Conservation (phyloP, 192 early-diverging fungal species). For the Coemansia sp. region DNA sequence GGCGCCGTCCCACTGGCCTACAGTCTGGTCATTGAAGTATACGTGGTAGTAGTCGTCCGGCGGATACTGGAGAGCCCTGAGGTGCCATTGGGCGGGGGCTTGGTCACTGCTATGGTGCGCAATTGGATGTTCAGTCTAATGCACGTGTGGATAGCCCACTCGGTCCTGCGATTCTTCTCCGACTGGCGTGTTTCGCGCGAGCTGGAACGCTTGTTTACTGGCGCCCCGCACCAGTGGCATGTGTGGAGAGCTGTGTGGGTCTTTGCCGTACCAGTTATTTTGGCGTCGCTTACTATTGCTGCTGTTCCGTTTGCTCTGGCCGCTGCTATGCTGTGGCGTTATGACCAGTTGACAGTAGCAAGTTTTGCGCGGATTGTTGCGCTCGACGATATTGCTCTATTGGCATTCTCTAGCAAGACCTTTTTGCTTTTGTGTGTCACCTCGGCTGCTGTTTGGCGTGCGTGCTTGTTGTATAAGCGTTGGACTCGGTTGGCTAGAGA, state of each 20-base stretch:
- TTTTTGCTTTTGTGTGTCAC: conserved; percentile 22
- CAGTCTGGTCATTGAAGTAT: conserved; percentile 46
- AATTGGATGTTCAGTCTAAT: conserved; percentile 52
- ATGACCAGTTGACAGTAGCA: conserved; percentile 27
- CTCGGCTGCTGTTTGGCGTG: conserved; percentile 28
- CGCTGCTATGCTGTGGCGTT: conserved; percentile 10
- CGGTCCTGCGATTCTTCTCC: conserved; percentile 38
- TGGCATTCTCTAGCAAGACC: conserved; percentile 27
- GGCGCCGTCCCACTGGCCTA: conserved; percentile 35
- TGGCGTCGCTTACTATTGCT: not conserved
- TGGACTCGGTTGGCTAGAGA: conserved; percentile 86
- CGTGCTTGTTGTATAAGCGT: conserved; percentile 50
- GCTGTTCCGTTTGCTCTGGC: conserved; percentile 33
- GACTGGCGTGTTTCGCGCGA: conserved; percentile 16
- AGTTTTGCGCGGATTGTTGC: conserved; percentile 15
- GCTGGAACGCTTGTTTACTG: conserved; percentile 33
- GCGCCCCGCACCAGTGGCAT: conserved; percentile 47
- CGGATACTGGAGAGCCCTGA: conserved; percentile 9
- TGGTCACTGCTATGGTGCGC: conserved; percentile 27
- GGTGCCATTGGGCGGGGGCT: conserved; percentile 3
- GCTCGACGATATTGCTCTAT: conserved; percentile 26
- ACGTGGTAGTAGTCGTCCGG: conserved; percentile 42
- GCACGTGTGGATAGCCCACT: conserved; percentile 33
- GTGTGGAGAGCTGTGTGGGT: conserved; percentile 26
- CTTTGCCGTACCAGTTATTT: conserved; percentile 33